A percentile compares a stretch with the other conserved stretches of the same genome.
Evolutionary conservation across 2,329 filamentous ascomycete genomes (phyloP).

Genomic region (Stagonosporopsis chrysanthemi): DNA sequence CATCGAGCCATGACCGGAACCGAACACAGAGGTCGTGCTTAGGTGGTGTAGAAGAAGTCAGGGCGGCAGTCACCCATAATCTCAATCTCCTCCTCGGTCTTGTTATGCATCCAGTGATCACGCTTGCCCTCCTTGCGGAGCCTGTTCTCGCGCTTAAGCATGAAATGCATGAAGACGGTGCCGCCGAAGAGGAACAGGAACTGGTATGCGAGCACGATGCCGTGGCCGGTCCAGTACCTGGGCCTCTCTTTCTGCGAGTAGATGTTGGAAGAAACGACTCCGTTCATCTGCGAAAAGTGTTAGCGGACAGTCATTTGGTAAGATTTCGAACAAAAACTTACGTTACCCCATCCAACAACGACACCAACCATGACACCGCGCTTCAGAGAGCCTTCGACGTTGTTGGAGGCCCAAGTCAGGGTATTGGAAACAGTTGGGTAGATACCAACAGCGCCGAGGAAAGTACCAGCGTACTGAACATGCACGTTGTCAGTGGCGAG

Average conservation of each 20-base stretch:
- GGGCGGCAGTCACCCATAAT: constrained; percentile 72
- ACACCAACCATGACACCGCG: constrained; percentile 86
- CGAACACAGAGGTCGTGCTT: constrained; percentile 4
- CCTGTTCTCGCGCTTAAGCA: constrained; percentile 73
- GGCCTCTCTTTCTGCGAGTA: constrained; percentile 69
- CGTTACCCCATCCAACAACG: constrained; percentile 88
- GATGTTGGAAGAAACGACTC: constrained; percentile 84
- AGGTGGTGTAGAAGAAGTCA: constrained; percentile 75
- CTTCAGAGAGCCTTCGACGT: constrained; percentile 92
- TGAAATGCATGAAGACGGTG: constrained; percentile 68
- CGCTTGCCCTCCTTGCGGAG: constrained; percentile 70
- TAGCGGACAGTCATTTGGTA: not conserved
- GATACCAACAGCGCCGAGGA: constrained; percentile 85
- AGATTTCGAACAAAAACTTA: not conserved
- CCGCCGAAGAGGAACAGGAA: constrained; percentile 74
- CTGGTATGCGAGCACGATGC: constrained; percentile 76
- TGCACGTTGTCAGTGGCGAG: constrained; percentile 68
- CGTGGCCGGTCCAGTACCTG: constrained; percentile 76
- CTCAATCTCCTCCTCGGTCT: constrained; percentile 68
- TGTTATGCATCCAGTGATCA: constrained; percentile 71
- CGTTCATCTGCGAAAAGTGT: constrained; percentile 65
- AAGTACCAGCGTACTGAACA: constrained; percentile 83
- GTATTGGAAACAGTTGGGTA: constrained; percentile 89
- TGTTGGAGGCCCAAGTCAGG: constrained; percentile 88
- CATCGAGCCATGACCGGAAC: not conserved